Conservation (phyloP, 495 filamentous ascomycete genomes). For the Polyplosphaeria fusca region DNA sequence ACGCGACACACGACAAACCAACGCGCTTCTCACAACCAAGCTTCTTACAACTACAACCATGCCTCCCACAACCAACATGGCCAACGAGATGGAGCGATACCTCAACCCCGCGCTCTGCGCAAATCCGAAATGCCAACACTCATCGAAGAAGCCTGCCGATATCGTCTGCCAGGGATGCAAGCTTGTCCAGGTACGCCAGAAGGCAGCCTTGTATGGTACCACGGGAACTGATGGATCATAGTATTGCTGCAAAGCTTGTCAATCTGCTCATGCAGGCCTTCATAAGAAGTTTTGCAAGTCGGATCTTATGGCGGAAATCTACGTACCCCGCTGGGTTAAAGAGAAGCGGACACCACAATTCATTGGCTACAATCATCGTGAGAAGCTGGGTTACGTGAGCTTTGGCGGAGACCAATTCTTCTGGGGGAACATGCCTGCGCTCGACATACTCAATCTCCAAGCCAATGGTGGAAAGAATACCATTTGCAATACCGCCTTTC, state of each 20-base stretch:
- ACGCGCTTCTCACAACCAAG: no score
- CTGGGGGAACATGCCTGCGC: conserved; percentile 47
- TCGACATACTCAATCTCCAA: conserved; percentile 46
- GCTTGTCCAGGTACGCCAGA: conserved; percentile 1
- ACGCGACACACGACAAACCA: no score
- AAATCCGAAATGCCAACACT: neutral
- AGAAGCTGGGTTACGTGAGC: neutral
- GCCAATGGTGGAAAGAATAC: conserved; percentile 43
- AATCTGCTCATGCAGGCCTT: neutral
- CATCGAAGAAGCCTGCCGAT: neutral
- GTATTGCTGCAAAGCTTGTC: neutral
- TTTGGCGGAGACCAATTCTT: conserved; percentile 37
- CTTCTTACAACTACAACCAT: no score
- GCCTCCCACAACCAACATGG: no score
- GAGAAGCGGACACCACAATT: neutral
- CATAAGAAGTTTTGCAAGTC: neutral
- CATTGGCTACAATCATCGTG: neutral
- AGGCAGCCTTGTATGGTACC: neutral
- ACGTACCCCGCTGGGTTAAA: neutral
- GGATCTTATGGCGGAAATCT: neutral
- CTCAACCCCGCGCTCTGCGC: conserved; percentile 1
- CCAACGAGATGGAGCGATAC: neutral
- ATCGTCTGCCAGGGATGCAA: neutral
- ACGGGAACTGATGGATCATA: neutral
- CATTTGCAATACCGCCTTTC: conserved; percentile 37